A percentile compares a stretch with the other conserved stretches of the same genome.
These are phyloP conservation scores for Tylopilus plumbeoviolaceoides DNA, from an alignment of 768 basidiomycete species.

Conservation along the genomic window DNA sequence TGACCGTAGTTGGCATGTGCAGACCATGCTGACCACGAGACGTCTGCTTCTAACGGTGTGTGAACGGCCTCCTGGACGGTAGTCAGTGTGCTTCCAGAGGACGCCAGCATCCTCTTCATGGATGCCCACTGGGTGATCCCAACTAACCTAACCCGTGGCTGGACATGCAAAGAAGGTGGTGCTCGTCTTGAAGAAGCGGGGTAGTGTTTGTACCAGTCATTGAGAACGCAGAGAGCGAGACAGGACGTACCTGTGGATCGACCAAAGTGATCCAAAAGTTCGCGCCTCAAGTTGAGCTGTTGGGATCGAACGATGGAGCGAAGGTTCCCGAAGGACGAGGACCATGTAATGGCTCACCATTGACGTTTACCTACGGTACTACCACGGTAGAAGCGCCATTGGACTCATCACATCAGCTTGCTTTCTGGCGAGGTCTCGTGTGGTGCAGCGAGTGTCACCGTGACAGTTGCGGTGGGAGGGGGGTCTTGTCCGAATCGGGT, in stretches of 20 bases:
- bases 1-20: too few relatives aligned
- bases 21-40: too few relatives aligned
- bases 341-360: slow-evolving; percentile 31
- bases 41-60: too few relatives aligned
- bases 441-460: not conserved
- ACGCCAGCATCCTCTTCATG: too few relatives aligned
- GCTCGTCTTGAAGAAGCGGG: slow-evolving; percentile 38
- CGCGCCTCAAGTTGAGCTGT: slow-evolving; percentile 70
- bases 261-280: slow-evolving; percentile 94
- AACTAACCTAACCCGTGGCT: slow-evolving; percentile 86
- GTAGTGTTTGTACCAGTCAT: slow-evolving; percentile 6
- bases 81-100: too few relatives aligned
- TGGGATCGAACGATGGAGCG: slow-evolving; percentile 18
- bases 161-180: slow-evolving; percentile 90
- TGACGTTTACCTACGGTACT: slow-evolving; percentile 35
- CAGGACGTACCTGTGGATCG: slow-evolving; percentile 74
- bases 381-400: slow-evolving; percentile 16
- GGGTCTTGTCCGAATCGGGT: too few relatives aligned
- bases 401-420: slow-evolving; percentile 2
- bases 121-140: slow-evolving; percentile 92
- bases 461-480: too few relatives aligned
- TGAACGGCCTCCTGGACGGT: too few relatives aligned
- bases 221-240: slow-evolving; percentile 6
- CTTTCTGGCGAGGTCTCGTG: slow-evolving; percentile 5
- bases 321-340: slow-evolving; percentile 29